Evolutionary conservation across 176 grass and related monocot genomes (phyloP).

Genomic region (Triticum urartu): DNA sequence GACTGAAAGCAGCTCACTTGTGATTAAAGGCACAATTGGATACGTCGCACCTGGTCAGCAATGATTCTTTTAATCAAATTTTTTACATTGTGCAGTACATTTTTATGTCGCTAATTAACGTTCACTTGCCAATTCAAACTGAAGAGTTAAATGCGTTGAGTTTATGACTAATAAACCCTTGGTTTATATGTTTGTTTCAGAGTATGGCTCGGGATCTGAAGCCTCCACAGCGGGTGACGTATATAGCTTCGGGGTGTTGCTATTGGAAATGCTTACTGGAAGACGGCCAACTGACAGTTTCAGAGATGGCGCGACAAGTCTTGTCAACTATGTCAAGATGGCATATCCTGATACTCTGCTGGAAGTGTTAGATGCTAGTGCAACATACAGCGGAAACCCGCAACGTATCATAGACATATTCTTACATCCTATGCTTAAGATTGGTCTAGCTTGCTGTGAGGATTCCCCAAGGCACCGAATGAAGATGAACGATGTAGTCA

Average conservation of each 20-base stretch:
- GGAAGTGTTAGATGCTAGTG: conserved; percentile 26
- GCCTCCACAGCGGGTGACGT: conserved; percentile 29
- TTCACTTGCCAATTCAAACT: not conserved
- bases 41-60: not conserved
- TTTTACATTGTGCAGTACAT: not conserved
- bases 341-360: not conserved
- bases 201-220: conserved; percentile 35
- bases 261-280: conserved; percentile 48
- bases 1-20: not conserved
- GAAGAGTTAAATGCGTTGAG: not conserved
- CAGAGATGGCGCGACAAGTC: not conserved
- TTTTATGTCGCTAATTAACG: not conserved
- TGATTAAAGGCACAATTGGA: not conserved
- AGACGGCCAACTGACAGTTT: conserved; percentile 25
- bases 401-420: conserved; percentile 1
- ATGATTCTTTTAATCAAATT: not conserved
- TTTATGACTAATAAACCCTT: not conserved
- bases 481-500: not conserved
- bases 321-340: conserved; percentile 19
- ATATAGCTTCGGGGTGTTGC: not conserved
- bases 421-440: not conserved
- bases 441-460: conserved; percentile 10
- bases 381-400: not conserved
- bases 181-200: not conserved
- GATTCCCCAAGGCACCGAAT: not conserved